Conservation (phyloP, 2,329 filamentous ascomycete species). For the Xylaria multiplex region DNA sequence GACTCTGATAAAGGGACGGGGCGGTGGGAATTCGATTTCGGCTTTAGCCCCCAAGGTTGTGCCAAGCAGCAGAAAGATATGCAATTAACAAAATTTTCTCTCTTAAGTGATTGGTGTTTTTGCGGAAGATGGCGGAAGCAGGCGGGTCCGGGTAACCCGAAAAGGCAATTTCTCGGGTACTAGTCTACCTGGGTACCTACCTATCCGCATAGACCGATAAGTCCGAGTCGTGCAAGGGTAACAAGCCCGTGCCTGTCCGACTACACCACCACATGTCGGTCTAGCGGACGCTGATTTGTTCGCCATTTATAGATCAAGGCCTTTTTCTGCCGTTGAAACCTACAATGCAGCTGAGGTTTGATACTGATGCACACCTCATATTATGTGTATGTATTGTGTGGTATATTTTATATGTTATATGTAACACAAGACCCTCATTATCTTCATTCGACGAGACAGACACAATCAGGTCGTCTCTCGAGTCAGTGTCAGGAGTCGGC, state of each 20-base stretch:
- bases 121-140: slow-evolving; percentile 19
- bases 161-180: slow-evolving; percentile 31
- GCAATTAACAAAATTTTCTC: slow-evolving; percentile 32
- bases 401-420: no score
- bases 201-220: slow-evolving; percentile 27
- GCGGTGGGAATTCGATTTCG: slow-evolving; percentile 20
- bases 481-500: neutral
- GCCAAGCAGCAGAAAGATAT: slow-evolving; percentile 24
- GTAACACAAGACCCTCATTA: no score
- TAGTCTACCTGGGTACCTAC: neutral
- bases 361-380: neutral
- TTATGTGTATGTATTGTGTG: neutral
- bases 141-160: slow-evolving; percentile 10
- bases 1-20: slow-evolving; percentile 28
- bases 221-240: slow-evolving; percentile 17
- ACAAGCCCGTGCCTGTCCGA: neutral
- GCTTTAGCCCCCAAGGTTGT: slow-evolving; percentile 9
- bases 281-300: slow-evolving; percentile 29
- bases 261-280: slow-evolving; percentile 24
- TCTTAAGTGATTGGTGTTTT: slow-evolving; percentile 22
- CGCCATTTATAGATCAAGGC: slow-evolving; percentile 27
- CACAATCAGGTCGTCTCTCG: neutral
- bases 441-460: no score
- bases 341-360: neutral
- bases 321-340: neutral